Evolutionary conservation across 805 yeast species (phyloP), one percentile per base, ranked within the genome.

Genomic region (Aciculoconidium aculeatum): DNA sequence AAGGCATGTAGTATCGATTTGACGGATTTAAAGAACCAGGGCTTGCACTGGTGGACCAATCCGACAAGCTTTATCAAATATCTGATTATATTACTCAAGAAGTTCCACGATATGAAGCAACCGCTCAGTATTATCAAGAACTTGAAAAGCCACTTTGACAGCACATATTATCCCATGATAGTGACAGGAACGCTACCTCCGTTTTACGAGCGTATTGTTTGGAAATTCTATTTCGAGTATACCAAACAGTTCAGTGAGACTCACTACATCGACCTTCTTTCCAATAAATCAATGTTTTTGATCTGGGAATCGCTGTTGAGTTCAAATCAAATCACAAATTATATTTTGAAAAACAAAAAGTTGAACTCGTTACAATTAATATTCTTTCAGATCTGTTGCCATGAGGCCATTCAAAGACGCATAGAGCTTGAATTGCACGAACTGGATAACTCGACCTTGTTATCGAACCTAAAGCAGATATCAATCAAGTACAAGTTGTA

Each of bases 201-300:
- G 9, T 61, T 59, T 28, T 61, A 61, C 41, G 68, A 63, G 38
- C 35, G 68, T 15, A 56, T 61, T 1, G 47, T 61, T 8, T 63
- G 70, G 70, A 58, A 57, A 34, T 63, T 58, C 37, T 48, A 56
- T 34, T 58, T 59, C 32, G 64, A 61, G 23, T 61, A 57, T 34
- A 35, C 49, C 24, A 39, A 31, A 17, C 37, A 39, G 13, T 38
- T 30, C 20, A 41, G 48, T 13, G 58, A 52, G 37, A 10, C 33
- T 7, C 34, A 49, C 34, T 52, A 42, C 21, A 49, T 63, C 5
- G 28, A 33, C 10, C 35, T 62, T 10, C 31, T 44, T 29, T 37
- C 39, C 8, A 19, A 52, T 20, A 42, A 44, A 25, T 44, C 57
- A n/a, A 40, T 55, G 7, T 46, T 55, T 17, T 39, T 61, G 28